Base-by-base conservation (phyloP, 1,139 yeast species). In the Candida anutae region DNA sequence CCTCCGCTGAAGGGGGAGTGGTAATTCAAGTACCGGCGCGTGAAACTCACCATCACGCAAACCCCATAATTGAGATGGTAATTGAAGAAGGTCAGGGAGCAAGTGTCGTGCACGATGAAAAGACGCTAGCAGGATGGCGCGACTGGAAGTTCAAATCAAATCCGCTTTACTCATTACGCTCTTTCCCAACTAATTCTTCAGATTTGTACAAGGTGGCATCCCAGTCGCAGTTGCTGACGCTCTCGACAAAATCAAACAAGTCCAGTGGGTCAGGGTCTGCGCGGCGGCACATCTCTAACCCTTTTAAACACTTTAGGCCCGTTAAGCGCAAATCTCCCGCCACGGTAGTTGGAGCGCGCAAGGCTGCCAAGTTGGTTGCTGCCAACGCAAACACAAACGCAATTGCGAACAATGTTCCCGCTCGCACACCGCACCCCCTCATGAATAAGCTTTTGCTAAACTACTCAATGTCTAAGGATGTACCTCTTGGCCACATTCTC, bases 121-220 rank as follows among this genome's bases (percentile, higher is more conserved):
- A 48, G 21, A 50, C 54, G 4, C 48, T 61, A 25, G 90, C 94
- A 0, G 81, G 90, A 10, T 84, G 95, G 95, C 66, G 94, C 45
- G 95, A 84, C 50, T 82, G 94, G 94, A 78, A 82, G 43, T 77
- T 69, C 41, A 67, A 80, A 36, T 70, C 69, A 25, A 85, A 80
- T 48, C 83, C 88, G 1, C 48, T 81, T 16, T 81, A 80, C 47
- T 47, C 65, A 2, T 39, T 53, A 15, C 58, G 52, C 31, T 36
- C 45, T 2, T 38, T 37, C 5, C 44, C 51, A 1, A 40, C 47
- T 4, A 31, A 42, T 1, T n/a, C n/a, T n/a, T 22, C 36, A 9
- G 37, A 33, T 21, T 40, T 58, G 22, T 46, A 58, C 4, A 55
- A 52, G 32, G 40, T 48, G 19, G 35, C 46, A 9, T 50, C 62